Percentiles rank a stretch among this genome's conserved stretches.
phyloP scores from a whole-genome alignment of 306 rosid species.

The Vigna nakashimae region DNA sequence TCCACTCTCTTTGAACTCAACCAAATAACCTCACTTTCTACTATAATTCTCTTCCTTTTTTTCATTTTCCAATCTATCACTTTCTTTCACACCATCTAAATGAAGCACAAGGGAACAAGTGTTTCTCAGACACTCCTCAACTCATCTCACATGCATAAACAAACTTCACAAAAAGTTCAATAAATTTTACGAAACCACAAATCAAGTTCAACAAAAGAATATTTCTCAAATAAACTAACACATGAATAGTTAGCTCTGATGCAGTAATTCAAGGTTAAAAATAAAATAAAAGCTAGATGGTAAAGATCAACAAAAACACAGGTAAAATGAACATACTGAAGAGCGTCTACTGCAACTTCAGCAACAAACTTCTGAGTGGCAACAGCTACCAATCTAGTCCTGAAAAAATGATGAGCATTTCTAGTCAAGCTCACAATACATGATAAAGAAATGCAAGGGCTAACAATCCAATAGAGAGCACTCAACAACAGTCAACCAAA shows the following conservation, averaged over 20 bases:
- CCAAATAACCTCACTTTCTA: too few relatives aligned
- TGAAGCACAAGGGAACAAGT: not conserved
- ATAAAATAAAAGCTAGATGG: not conserved
- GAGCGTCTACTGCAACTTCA: conserved; percentile 82
- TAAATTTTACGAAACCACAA: conserved; percentile 5
- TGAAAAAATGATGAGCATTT: conserved; percentile 41
- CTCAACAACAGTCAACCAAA: conserved; percentile 30
- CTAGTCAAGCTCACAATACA: conserved; percentile 19
- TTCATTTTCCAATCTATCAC: too few relatives aligned
- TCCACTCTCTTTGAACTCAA: too few relatives aligned
- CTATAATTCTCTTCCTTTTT: too few relatives aligned
- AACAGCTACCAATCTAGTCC: conserved; percentile 84
- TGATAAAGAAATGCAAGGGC: not conserved
- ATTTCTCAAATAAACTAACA: not conserved
- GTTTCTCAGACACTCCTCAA: not conserved
- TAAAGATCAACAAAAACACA: not conserved
- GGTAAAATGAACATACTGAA: conserved; percentile 58
- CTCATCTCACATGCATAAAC: conserved; percentile 2
- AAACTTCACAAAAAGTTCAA: conserved; percentile 13
- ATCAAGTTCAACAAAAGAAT: not conserved
- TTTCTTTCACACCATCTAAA: too few relatives aligned
- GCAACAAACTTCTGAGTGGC: conserved; percentile 91
- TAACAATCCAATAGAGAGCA: conserved; percentile 12
- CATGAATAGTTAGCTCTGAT: conserved; percentile 3
- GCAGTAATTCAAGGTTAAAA: conserved; percentile 16